Evolutionary conservation across 2,329 filamentous ascomycete species (phyloP), one percentile per base, ranked within the genome.

Genomic region (Microcyclospora pomicola): DNA sequence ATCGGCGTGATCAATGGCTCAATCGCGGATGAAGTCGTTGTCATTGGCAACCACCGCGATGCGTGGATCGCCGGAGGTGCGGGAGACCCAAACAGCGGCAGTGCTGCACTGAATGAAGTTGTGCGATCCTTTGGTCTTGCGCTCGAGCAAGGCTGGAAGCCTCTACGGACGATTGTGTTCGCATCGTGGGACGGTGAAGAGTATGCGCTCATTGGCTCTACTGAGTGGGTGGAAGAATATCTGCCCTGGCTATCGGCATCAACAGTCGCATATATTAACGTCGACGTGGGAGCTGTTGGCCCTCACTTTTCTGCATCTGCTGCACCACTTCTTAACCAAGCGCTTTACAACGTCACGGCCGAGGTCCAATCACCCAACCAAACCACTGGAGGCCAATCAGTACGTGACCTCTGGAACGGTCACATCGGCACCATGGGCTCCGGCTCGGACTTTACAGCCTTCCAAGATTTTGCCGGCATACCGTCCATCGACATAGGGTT

Each of bases 181-280:
- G 86, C 82, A 0, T 64, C 65, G 39, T 79, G 75, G 75, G 68
- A 72, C 32, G 74, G 73, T 3, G 73, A 75, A 60, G 86, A 94
- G 59, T 93, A 94, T 48, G 84, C 82, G 1, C 69, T 94, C 5
- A 60, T 94, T 11, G 87, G 87, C 4, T 85, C 79, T 37, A 93
- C 87, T 0, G 87, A 94, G 55, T 94, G 86, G 85, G 84, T 94
- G 0, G 86, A 94, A 55, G 84, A 94, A 48, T 84, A 83, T 50
- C 61, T 92, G 0, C 80, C 82, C 0, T 93, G 85, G 85, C 71
- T 94, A 10, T 69, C 71, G 2, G 68, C 69, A 3, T 70, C 80
- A 31, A 80, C 77, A 40, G 72, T 94, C 12, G 84, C 84, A 9
- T 93, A 93, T 53, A 61, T 94, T 45, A 93, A 94, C 57, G 75